phyloP scores from a whole-genome alignment of 129 eudicot genomes.

The Pittosporum tobira region DNA sequence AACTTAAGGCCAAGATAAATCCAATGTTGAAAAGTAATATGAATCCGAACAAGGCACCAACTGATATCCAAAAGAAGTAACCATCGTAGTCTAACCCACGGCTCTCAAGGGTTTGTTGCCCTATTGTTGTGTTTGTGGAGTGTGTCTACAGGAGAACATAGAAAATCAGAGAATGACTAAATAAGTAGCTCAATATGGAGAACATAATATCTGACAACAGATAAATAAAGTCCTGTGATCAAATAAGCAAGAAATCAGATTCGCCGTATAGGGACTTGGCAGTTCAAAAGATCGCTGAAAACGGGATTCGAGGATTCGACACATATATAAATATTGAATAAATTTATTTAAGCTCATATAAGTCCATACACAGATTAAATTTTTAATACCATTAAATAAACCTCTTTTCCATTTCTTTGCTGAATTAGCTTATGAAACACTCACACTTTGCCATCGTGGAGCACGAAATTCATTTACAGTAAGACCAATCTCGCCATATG shows the following conservation, averaged over 20 bases:
- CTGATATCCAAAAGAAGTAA: slow-evolving; percentile 32
- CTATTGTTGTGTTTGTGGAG: slow-evolving; percentile 26
- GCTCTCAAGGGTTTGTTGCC: slow-evolving; percentile 24
- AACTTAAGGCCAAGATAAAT: slow-evolving; percentile 31
- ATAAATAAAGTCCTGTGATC: neutral
- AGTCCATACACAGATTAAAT: too few relatives aligned
- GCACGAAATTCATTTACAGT: slow-evolving; percentile 61
- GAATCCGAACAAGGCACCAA: slow-evolving; percentile 33
- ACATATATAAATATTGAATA: too few relatives aligned
- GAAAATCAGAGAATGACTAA: neutral
- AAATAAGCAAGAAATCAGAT: too few relatives aligned
- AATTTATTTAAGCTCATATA: too few relatives aligned
- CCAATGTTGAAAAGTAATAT: slow-evolving; percentile 28
- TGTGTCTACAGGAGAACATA: slow-evolving; percentile 2
- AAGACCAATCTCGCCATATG: slow-evolving; percentile 75
- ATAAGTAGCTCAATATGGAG: neutral
- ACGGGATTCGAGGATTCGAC: too few relatives aligned
- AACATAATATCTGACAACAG: neutral
- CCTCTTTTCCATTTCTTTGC: too few relatives aligned
- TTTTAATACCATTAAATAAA: too few relatives aligned
- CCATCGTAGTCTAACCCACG: slow-evolving; percentile 32
- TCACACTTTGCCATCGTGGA: slow-evolving; percentile 73
- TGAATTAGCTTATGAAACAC: too few relatives aligned
- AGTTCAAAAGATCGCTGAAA: too few relatives aligned
- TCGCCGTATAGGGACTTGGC: too few relatives aligned